Base-by-base conservation (phyloP, 2,329 filamentous ascomycete species). In the Sporothrix sp. region DNA sequence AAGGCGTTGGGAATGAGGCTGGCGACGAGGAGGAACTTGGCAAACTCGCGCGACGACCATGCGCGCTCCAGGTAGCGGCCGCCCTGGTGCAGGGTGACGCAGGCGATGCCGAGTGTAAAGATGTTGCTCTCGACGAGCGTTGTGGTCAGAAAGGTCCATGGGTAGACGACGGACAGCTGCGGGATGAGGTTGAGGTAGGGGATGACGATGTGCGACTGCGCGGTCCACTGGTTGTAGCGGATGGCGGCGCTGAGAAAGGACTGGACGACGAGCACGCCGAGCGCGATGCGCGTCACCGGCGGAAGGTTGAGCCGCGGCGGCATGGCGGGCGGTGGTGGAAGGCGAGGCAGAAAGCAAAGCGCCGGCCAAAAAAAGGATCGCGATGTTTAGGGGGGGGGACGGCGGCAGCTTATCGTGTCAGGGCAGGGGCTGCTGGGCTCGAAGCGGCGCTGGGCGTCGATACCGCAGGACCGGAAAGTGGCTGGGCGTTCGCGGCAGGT, bases 51-150 rank as follows among this genome's bases (percentile, higher is more conserved):
- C 23, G 87, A 91, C 28, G 89, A 90, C 93, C 91, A 98, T 30
- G 93, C 91, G 62, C 93, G 78, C 75, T 98, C 93, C 20, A 98
- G 79, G 66, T 98, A 98, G 60, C 89, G 82, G 9, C 93, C 93
- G 50, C 91, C 91, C 70, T 95, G 87, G 67, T 90, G 95, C 49
- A 97, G 69, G 1, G 90, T 90, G 38, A 83, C 71, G 25, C 76
- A 82, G 43, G 87, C 88, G 52, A 95, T 80, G 23, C 79, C 69
- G 38, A 96, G 74, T 10, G 88, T 95, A 62, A 95, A 85, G 60
- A 97, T 74, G 66, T 97, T 97, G 67, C 87, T 85, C 71, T 98
- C 93, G 44, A 96, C 88, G 51, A 96, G 76, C 0, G 89, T 87
- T 2, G 89, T 85, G 3, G 87, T 86, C 51, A 94, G 61, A 57